Conservation (phyloP, 305 asterid species). For the Salvia sclarea region DNA sequence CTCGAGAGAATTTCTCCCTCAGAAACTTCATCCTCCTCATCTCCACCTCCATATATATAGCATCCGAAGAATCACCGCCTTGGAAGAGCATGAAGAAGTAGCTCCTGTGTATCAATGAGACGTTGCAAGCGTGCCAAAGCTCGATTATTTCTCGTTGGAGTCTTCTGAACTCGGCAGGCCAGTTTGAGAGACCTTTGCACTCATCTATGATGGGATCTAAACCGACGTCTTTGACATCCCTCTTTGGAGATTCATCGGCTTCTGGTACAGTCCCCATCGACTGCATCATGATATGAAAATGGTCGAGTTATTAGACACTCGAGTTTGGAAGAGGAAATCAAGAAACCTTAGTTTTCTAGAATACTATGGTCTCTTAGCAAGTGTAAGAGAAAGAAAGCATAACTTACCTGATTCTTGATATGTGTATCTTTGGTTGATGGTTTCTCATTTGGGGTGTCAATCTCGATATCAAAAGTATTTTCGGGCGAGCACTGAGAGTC, state of each 20-base stretch:
- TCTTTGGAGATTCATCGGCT: conserved; percentile 45
- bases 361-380: not conserved
- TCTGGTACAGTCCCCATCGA: conserved; percentile 41
- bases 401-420: conserved; percentile 53
- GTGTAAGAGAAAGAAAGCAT: conserved; percentile 4
- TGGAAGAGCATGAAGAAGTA: conserved; percentile 84
- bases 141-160: conserved; percentile 75
- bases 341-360: not conserved
- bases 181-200: conserved; percentile 40
- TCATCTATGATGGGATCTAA: conserved; percentile 84
- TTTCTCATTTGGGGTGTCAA: conserved; percentile 47
- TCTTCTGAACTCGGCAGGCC: conserved; percentile 81
- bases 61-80: conserved; percentile 89
- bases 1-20: conserved; percentile 59
- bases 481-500: conserved; percentile 51
- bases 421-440: conserved; percentile 35
- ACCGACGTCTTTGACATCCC: conserved; percentile 71
- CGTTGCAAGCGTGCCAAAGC: conserved; percentile 85
- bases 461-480: conserved; percentile 48
- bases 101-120: conserved; percentile 78
- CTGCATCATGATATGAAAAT: conserved; percentile 36
- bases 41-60: conserved; percentile 88
- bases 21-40: conserved; percentile 76
- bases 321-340: not conserved
- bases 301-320: not conserved